Conservation (phyloP, 306 rosid species). For the Prunus mume region DNA sequence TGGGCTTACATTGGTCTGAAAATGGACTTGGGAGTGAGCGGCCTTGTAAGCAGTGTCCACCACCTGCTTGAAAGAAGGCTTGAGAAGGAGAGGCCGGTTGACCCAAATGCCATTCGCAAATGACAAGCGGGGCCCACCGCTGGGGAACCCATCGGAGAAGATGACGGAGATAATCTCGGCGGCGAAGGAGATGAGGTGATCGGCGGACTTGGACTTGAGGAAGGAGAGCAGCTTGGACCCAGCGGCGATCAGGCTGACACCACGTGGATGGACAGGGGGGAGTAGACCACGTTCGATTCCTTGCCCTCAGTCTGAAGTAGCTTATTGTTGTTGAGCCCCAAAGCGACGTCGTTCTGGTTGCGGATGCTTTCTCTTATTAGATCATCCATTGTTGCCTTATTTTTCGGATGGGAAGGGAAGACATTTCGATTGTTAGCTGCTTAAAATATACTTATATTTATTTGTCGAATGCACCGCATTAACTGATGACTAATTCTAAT, state of each 20-base stretch:
- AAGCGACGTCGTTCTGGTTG: slow-evolving; percentile 49
- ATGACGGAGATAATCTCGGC: slow-evolving; percentile 54
- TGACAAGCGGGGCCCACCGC: slow-evolving; percentile 68
- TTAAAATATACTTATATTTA: no score
- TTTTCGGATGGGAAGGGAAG: no score
- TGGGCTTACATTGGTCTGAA: slow-evolving; percentile 49
- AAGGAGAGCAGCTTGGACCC: slow-evolving; percentile 70
- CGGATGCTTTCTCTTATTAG: slow-evolving; percentile 38
- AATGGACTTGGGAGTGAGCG: slow-evolving; percentile 49
- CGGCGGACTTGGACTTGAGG: slow-evolving; percentile 59
- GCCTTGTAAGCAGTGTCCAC: slow-evolving; percentile 53
- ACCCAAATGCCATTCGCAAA: slow-evolving; percentile 68
- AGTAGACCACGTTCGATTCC: slow-evolving; percentile 52
- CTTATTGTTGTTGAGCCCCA: slow-evolving; percentile 47
- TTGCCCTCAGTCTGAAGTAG: slow-evolving; percentile 37
- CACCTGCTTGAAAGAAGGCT: slow-evolving; percentile 61
- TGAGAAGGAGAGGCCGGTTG: slow-evolving; percentile 53
- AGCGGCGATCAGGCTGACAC: slow-evolving; percentile 62
- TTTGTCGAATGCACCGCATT: no score
- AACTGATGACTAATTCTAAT: no score
- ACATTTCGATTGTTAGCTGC: no score
- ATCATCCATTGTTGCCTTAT: slow-evolving; percentile 41
- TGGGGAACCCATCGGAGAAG: slow-evolving; percentile 46
- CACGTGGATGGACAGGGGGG: slow-evolving; percentile 70
- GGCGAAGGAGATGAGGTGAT: slow-evolving; percentile 54